A percentile compares a stretch with the other conserved stretches of the same genome.
These are phyloP conservation scores for Melaleuca alternifolia DNA, from an alignment of 345 rosid genomes.

Conservation along the genomic window DNA sequence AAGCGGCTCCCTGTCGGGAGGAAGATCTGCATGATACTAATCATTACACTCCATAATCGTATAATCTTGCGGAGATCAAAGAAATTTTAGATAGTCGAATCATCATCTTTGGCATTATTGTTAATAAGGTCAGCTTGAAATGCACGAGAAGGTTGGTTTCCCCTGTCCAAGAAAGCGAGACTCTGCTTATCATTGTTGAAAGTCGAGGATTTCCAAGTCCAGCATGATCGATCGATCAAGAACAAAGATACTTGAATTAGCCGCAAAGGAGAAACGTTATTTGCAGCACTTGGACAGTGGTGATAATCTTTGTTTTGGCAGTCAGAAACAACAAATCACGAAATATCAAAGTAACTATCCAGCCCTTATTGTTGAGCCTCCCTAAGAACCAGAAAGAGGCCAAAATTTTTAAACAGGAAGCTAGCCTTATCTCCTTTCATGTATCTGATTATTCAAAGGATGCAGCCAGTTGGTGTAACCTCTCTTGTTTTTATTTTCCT, in stretches of 20 bases:
- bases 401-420: not conserved
- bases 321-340: not conserved
- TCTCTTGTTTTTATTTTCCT: not conserved
- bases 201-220: not conserved
- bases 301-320: not conserved
- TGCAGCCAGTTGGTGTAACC: not conserved
- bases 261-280: not conserved
- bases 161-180: not conserved
- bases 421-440: not conserved
- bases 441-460: not conserved
- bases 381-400: not conserved
- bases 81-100: not conserved
- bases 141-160: not conserved
- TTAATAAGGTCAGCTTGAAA: not conserved
- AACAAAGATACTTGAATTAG: not conserved
- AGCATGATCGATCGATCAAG: not conserved
- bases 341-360: not conserved
- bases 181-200: not conserved
- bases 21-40: constrained; percentile 16
- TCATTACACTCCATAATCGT: not conserved
- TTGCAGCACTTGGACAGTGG: not conserved
- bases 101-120: not conserved
- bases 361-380: not conserved
- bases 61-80: not conserved
- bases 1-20: constrained; percentile 20